phyloP scores from a whole-genome alignment of 768 basidiomycete genomes.

The Trametes punicea region DNA sequence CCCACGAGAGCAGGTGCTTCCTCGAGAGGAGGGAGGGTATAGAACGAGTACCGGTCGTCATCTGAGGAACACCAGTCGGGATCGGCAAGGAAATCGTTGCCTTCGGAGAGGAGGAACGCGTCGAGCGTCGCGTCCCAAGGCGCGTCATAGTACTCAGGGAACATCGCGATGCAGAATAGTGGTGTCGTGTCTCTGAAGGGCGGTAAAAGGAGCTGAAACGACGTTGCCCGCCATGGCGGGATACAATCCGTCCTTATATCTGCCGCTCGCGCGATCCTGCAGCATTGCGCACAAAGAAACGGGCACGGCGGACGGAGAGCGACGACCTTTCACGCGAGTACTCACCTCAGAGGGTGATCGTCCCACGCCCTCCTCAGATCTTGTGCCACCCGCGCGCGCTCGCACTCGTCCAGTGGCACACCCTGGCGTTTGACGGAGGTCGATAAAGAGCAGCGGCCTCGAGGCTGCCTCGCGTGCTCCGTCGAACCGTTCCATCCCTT shows the following conservation, averaged over 20 bases:
- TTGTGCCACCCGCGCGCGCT: no score
- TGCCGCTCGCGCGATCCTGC: background rate
- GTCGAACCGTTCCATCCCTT: background rate
- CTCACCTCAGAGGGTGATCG: background rate
- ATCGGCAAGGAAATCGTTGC: background rate
- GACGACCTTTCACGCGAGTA: background rate
- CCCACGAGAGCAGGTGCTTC: background rate
- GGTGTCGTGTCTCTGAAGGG: background rate
- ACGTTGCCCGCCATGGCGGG: background rate
- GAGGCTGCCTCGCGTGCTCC: background rate
- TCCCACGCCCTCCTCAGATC: background rate
- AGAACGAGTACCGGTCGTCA: background rate
- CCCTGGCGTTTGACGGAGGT: background rate
- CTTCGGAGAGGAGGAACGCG: background rate
- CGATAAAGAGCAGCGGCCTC: background rate
- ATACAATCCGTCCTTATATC: background rate
- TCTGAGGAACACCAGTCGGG: background rate
- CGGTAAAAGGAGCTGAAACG: background rate
- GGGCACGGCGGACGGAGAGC: background rate
- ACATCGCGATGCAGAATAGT: background rate
- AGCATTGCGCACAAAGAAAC: no score
- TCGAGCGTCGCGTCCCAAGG: background rate
- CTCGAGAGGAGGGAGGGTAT: background rate
- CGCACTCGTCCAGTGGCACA: background rate
- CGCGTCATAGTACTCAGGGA: background rate